These are phyloP conservation scores for Leucosporidium scottii DNA, from an alignment of 768 basidiomycete species.

Conservation along the genomic window DNA sequence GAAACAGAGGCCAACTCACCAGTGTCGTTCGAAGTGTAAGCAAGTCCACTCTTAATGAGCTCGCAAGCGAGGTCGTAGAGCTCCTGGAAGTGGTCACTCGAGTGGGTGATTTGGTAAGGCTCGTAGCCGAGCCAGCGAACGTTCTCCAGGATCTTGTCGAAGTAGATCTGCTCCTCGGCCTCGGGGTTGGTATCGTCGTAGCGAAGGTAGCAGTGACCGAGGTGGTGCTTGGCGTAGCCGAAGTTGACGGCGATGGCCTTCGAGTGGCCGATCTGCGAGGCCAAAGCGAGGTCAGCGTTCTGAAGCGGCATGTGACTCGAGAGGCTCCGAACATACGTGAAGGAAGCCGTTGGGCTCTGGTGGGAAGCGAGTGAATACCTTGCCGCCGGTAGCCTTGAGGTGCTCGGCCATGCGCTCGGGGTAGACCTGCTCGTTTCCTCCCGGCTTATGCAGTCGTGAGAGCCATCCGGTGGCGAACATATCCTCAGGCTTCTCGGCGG, in stretches of 20 bases:
- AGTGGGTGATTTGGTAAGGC: conserved; percentile 98
- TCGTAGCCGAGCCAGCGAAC: conserved; percentile 95
- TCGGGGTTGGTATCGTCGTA: conserved; percentile 99
- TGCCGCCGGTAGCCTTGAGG: conserved; percentile 66
- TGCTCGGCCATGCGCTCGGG: conserved; percentile 72
- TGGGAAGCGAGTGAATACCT: conserved; percentile 92
- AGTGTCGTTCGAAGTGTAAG: conserved; percentile 92
- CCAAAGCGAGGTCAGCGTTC: background rate
- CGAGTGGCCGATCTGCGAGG: conserved; percentile 75
- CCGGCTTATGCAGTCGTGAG: conserved; percentile 82
- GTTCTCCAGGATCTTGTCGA: conserved; percentile 91
- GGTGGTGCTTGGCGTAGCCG: conserved; percentile 90
- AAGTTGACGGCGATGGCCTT: conserved; percentile 98
- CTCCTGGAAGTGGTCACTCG: conserved; percentile 88
- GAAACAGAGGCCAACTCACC: conserved; percentile 52
- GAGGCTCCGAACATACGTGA: too few species aligned
- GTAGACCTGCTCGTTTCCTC: conserved; percentile 81
- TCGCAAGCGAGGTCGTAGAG: conserved; percentile 81
- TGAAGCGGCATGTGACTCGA: too few species aligned
- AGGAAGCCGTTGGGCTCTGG: conserved; percentile 97
- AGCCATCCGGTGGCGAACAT: conserved; percentile 93
- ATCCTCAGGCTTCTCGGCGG: conserved; percentile 29
- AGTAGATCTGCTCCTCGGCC: conserved; percentile 91
- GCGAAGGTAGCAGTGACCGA: conserved; percentile 86
- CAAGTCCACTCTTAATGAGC: conserved; percentile 80